phyloP scores from a whole-genome alignment of 139 green algal species.

The Zygnema circumcarinatum region DNA sequence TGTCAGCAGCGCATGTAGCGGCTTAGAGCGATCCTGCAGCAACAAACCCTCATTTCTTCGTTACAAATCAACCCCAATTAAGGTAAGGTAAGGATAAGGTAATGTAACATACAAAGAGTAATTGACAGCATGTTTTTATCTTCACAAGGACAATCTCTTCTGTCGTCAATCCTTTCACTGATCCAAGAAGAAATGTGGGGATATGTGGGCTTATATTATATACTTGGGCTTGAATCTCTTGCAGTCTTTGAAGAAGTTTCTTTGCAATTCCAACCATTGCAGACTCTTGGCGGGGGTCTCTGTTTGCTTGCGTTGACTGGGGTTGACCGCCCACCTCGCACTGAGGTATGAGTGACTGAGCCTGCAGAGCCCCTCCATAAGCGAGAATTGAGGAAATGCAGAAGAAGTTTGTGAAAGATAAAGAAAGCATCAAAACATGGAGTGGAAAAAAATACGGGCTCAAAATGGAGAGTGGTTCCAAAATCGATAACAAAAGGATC shows the following conservation, averaged over 20 bases:
- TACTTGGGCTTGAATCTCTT: slow-evolving; percentile 8
- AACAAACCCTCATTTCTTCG: no score
- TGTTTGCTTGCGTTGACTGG: background rate
- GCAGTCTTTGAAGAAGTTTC: background rate
- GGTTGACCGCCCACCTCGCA: background rate
- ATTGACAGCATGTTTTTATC: no score
- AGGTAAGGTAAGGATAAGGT: no score
- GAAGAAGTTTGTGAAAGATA: background rate
- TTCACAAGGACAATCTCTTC: no score
- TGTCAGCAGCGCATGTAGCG: slow-evolving; percentile 11
- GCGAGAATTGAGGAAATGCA: no score
- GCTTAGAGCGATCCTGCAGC: slow-evolving; percentile 18
- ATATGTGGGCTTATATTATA: no score
- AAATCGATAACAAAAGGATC: background rate
- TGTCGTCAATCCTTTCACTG: no score
- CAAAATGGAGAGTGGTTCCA: background rate
- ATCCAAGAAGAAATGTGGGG: no score
- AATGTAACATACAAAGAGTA: no score
- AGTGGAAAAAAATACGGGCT: background rate
- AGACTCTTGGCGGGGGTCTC: background rate
- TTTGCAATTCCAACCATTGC: slow-evolving; percentile 1
- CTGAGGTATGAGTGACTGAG: background rate
- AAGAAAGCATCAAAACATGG: background rate
- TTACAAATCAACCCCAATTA: no score
- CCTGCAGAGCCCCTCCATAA: background rate